Conservation (phyloP, 768 basidiomycete genomes). For the Porphyrellus cyaneotinctus region DNA sequence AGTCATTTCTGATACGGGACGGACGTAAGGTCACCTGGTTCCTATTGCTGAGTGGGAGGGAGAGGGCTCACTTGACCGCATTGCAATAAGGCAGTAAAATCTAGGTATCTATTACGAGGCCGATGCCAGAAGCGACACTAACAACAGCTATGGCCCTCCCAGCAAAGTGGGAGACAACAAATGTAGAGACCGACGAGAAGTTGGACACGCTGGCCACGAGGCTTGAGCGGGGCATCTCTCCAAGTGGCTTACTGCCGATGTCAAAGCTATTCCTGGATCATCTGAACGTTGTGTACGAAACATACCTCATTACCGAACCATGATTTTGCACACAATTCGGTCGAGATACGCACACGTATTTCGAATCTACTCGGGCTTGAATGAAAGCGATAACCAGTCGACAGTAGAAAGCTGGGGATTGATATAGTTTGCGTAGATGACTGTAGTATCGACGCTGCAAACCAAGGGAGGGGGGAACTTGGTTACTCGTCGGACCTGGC, state of each 20-base stretch:
- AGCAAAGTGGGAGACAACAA: slow-evolving; percentile 46
- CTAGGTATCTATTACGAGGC: slow-evolving; percentile 61
- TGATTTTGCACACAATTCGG: slow-evolving; percentile 57
- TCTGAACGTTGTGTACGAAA: background rate
- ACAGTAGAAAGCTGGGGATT: slow-evolving; percentile 24
- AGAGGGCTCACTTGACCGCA: slow-evolving; percentile 48
- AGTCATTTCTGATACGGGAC: slow-evolving; percentile 30
- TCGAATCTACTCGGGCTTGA: slow-evolving; percentile 38
- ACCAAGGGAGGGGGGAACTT: no score
- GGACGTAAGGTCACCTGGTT: background rate
- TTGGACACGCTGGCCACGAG: slow-evolving; percentile 59
- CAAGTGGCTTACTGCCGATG: slow-evolving; percentile 35
- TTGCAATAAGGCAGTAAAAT: slow-evolving; percentile 61
- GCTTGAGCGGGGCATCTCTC: slow-evolving; percentile 13
- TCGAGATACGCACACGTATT: slow-evolving; percentile 50
- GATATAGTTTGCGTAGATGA: slow-evolving; percentile 36
- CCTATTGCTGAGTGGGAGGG: background rate
- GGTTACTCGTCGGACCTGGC: no score
- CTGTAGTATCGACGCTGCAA: no score
- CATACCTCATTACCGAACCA: slow-evolving; percentile 44
- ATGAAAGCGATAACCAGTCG: slow-evolving; percentile 52
- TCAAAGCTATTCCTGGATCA: slow-evolving; percentile 39
- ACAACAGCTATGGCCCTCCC: slow-evolving; percentile 52
- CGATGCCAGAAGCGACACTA: slow-evolving; percentile 59
- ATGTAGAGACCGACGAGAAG: slow-evolving; percentile 50